These are phyloP conservation scores for Hygrocybe coccinea DNA, from an alignment of 768 basidiomycete genomes.

Conservation along the genomic window DNA sequence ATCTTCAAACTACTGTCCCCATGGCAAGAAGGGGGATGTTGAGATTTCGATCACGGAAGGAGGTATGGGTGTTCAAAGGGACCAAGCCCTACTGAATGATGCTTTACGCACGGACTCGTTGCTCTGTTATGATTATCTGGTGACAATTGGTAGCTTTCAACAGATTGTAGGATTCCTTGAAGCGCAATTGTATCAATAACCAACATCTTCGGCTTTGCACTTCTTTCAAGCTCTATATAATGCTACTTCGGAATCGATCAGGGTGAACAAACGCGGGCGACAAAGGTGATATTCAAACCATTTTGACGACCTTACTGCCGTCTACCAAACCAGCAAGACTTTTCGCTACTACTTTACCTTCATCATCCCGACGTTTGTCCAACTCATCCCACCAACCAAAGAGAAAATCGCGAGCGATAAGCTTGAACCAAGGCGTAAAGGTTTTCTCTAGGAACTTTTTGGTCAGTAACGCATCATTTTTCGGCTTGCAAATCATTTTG, in stretches of 20 bases:
- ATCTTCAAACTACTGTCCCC: slow-evolving; percentile 62
- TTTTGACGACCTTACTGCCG: slow-evolving; percentile 68
- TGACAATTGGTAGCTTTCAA: neutral
- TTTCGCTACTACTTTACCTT: slow-evolving; percentile 61
- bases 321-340: slow-evolving; percentile 63
- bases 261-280: neutral
- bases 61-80: slow-evolving; percentile 64
- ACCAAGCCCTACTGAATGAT: neutral
- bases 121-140: slow-evolving; percentile 5
- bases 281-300: slow-evolving; percentile 29
- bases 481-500: slow-evolving; percentile 15
- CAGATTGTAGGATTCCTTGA: no score
- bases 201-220: no score
- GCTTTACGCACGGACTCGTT: slow-evolving; percentile 1
- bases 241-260: no score
- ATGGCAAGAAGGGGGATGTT: slow-evolving; percentile 47
- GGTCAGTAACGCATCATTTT: neutral
- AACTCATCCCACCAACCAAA: slow-evolving; percentile 99
- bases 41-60: slow-evolving; percentile 43
- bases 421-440: slow-evolving; percentile 99
- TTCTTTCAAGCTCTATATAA: no score
- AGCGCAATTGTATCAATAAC: no score
- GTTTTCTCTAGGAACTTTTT: slow-evolving; percentile 52
- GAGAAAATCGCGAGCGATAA: slow-evolving; percentile 93
- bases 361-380: slow-evolving; percentile 47